Base-by-base conservation (phyloP, 2,329 filamentous ascomycete genomes). In the Ophiostoma himal-ulmi region DNA sequence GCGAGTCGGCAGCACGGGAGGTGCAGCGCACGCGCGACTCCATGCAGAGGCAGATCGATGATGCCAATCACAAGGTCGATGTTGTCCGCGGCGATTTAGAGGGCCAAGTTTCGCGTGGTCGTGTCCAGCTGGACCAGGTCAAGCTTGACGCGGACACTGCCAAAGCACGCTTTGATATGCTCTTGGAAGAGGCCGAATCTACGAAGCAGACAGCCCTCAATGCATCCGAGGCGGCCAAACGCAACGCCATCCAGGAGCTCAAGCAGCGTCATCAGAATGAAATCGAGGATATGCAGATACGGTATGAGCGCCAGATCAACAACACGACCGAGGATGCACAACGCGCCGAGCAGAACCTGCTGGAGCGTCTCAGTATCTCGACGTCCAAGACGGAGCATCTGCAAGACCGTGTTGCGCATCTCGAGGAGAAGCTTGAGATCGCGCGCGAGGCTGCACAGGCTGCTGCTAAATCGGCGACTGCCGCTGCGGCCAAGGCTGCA, bases 361-460 rank as follows among this genome's bases (percentile, higher is more conserved):
- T 91, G 67, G 93, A 97, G 77, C 89, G 91, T 36, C 85, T 98
- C 70, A 89, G 87, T 73, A 85, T 98, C 70, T 92, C 93, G 0
- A 88, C 94, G 10, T 92, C 93, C 70, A 96, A 94, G 83, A 88
- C 90, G 4, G 88, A 93, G 75, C 91, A 96, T 78, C 86, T 96
- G 30, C 90, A 96, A 78, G 94, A 97, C 75, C 92, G 92, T 75
- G 87, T 97, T 36, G 81, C 86, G 5, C 91, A 96, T 75, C 84
- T 98, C 1, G 93, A 97, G 78, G 94, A 97, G 78, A 94, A 93
- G 79, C 86, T 99, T 20, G 90, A 96, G 75, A 91, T 98, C 75
- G 90, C 94, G 34, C 94, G 94, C 78, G 89, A 93, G 77, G 94
- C 94, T 41, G 94, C 93, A 11, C 88, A 88, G 72, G 93, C 93